phyloP scores from a whole-genome alignment of 148 eudicot species.

The Amaranthus palmeri region DNA sequence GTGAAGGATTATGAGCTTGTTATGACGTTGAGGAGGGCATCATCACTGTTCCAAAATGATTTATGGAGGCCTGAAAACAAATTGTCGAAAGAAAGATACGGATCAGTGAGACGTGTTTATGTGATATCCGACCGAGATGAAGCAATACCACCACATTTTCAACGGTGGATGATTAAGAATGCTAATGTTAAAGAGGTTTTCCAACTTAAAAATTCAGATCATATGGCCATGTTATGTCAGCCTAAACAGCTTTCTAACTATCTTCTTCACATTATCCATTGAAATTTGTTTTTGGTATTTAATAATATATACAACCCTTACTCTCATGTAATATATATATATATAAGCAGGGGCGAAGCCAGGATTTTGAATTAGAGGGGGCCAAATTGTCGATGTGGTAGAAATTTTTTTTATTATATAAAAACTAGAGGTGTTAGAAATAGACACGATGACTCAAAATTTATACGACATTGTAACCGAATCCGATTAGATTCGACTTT shows the following conservation, averaged over 20 bases:
- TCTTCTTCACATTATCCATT: constrained; percentile 6
- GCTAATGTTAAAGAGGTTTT: constrained; percentile 35
- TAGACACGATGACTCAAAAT: too few relatives aligned
- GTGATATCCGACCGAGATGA: constrained; percentile 38
- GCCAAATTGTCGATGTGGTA: too few relatives aligned
- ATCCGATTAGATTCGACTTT: too few relatives aligned
- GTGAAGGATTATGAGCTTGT: constrained; percentile 41
- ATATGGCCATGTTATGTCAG: constrained; percentile 52
- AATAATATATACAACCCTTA: too few relatives aligned
- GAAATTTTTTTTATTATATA: too few relatives aligned
- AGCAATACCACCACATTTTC: constrained; percentile 25
- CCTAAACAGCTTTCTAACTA: constrained; percentile 35
- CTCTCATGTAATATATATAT: too few relatives aligned
- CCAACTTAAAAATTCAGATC: constrained; percentile 37
- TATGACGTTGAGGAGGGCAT: constrained; percentile 34
- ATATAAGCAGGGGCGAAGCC: too few relatives aligned
- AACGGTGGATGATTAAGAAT: constrained; percentile 41
- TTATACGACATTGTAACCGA: too few relatives aligned
- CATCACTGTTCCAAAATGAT: constrained; percentile 24
- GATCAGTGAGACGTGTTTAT: constrained; percentile 33
- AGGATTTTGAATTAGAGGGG: too few relatives aligned
- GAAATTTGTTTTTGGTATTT: too few relatives aligned
- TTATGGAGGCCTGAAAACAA: constrained; percentile 17
- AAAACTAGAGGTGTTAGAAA: too few relatives aligned
- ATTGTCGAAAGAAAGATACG: constrained; percentile 34